Evolutionary conservation across 768 basidiomycete species (phyloP).

Genomic region (Tephrocybe sp.): DNA sequence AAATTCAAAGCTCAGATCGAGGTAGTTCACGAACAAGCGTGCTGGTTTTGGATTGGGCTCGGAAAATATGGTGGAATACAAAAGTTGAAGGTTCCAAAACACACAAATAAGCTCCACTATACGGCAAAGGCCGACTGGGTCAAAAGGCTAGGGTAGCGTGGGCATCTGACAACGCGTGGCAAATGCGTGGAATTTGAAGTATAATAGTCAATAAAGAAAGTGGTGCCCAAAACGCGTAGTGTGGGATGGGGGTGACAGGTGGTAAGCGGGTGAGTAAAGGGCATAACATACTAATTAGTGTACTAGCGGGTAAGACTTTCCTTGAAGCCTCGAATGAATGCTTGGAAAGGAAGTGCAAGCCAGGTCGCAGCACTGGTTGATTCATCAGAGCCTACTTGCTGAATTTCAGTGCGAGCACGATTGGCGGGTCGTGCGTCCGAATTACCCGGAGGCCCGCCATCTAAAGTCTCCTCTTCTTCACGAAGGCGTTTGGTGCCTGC

Average conservation of each 20-base stretch:
- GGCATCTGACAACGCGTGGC: slow-evolving; percentile 4
- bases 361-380: slow-evolving; percentile 50
- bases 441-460: slow-evolving; percentile 21
- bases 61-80: not conserved
- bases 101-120: slow-evolving; percentile 9
- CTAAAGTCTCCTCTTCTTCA: slow-evolving; percentile 36
- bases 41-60: not conserved
- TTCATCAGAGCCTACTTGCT: slow-evolving; percentile 42
- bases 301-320: slow-evolving; percentile 43
- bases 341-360: slow-evolving; percentile 61
- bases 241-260: not conserved
- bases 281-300: too few species aligned
- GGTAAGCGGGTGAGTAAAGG: not conserved
- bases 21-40: not conserved
- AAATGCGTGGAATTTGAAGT: slow-evolving; percentile 9
- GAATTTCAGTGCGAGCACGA: slow-evolving; percentile 50
- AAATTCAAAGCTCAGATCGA: too few species aligned
- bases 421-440: slow-evolving; percentile 42
- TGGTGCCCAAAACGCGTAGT: slow-evolving; percentile 5
- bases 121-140: slow-evolving; percentile 18
- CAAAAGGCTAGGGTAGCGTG: not conserved
- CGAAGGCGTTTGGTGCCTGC: slow-evolving; percentile 47
- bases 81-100: not conserved
- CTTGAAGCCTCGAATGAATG: slow-evolving; percentile 66
- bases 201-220: slow-evolving; percentile 2